Evolutionary conservation across 257 asterid genomes (phyloP).

Genomic region (Penstemon barbatus): DNA sequence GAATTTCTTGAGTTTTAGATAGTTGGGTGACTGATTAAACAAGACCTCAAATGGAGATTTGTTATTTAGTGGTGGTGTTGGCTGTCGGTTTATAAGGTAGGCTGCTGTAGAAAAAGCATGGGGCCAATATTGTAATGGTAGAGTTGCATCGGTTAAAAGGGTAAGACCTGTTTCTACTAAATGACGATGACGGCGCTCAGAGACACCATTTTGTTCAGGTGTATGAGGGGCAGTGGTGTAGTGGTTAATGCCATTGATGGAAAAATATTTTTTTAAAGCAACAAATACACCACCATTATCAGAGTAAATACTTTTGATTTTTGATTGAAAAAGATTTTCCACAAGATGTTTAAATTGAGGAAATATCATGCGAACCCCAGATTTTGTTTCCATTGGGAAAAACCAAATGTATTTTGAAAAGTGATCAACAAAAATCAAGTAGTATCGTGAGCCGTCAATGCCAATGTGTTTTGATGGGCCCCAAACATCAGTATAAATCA

Average conservation of each 20-base stretch:
- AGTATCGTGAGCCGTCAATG: not conserved
- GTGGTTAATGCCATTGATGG: not conserved
- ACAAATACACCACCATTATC: not conserved
- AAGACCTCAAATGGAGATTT: not conserved
- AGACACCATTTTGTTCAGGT: not conserved
- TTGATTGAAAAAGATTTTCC: not conserved
- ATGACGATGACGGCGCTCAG: not conserved
- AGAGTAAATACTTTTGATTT: not conserved
- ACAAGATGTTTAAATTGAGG: not conserved
- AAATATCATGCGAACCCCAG: not conserved
- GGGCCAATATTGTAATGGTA: not conserved
- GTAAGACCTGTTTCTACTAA: not conserved
- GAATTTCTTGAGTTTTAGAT: not conserved
- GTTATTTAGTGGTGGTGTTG: not conserved
- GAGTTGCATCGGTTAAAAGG: not conserved
- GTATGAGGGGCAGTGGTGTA: not conserved
- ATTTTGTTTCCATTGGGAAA: not conserved
- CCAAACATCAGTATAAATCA: not conserved
- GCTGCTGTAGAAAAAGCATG: not conserved
- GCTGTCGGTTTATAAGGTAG: not conserved
- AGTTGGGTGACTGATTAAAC: not conserved
- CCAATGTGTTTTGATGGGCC: not conserved
- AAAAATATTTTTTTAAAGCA: not conserved
- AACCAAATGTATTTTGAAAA: not conserved
- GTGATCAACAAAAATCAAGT: not conserved